Percentiles rank a stretch among this genome's conserved stretches.
Evolutionary conservation across 148 eudicot species (phyloP).

Genomic region (Amaranthus palmeri): DNA sequence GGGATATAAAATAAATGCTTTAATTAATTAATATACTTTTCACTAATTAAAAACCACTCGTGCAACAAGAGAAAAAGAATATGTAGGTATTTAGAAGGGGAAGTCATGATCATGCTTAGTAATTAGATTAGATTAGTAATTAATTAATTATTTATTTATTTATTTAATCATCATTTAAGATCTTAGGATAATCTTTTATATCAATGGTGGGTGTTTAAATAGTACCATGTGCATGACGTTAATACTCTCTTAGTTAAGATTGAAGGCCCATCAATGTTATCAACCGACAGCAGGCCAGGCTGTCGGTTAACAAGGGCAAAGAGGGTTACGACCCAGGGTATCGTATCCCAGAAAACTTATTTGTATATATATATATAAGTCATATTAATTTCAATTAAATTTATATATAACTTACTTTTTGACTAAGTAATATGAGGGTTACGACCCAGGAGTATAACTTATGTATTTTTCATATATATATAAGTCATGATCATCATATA

Average conservation of each 20-base stretch:
- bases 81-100: neutral
- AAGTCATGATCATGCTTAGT: conserved; percentile 15
- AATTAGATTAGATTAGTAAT: neutral
- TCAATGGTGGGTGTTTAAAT: neutral
- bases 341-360: too few relatives aligned
- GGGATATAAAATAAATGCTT: conserved; percentile 1
- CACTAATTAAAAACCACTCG: conserved; percentile 16
- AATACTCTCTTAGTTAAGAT: neutral
- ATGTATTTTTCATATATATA: too few relatives aligned
- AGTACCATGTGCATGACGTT: neutral
- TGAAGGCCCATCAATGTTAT: too few relatives aligned
- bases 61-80: conserved; percentile 10
- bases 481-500: too few relatives aligned
- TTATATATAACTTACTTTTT: too few relatives aligned
- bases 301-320: too few relatives aligned
- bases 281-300: too few relatives aligned
- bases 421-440: too few relatives aligned
- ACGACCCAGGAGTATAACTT: too few relatives aligned
- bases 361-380: too few relatives aligned
- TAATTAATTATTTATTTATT: neutral
- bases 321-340: too few relatives aligned
- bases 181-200: conserved; percentile 9
- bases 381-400: too few relatives aligned
- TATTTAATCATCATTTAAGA: conserved; percentile 4
- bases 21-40: conserved; percentile 9